Evolutionary conservation across 2,329 filamentous ascomycete species (phyloP), one percentile per base, ranked within the genome.

Genomic region (Hypoxylon sp.): DNA sequence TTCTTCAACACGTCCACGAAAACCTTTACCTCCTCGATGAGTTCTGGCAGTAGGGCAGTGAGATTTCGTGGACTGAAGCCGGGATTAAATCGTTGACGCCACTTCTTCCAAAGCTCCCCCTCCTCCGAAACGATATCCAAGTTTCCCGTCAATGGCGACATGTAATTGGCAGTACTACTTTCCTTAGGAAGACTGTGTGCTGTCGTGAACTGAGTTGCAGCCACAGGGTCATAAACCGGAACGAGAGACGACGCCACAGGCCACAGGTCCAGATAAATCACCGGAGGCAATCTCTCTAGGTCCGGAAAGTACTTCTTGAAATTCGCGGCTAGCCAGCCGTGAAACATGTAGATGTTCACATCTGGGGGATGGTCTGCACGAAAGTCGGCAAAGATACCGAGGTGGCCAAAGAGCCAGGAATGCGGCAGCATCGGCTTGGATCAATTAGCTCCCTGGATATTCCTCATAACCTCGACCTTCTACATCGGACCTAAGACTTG

Each of bases 21-120:
- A 2, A 69, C 67, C 6, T 65, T 62, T 0, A 69, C 66, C 32
- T 75, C 74, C 20, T 73, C 66, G 3, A 74, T 42, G 9, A 75
- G 63, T 8, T 70, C 70, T 1, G 71, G 69, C 2, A 73, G 60
- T 30, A 71, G 62, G 1, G 67, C 63, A 1, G 60, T 62, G 32
- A 74, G 48, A 35, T 71, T 74, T 38, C 70, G 64, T 13, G 64
- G 58, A 35, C 70, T 73, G 51, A 75, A 75, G 1, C 67, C 70
- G 1, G 69, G 71, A 16, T 65, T 74, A 20, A 74, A 67, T 13
- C 66, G 47, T 40, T 68, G 66, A 4, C 63, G 58, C 63, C 64
- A 67, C 1, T 42, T 63, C 48, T 67, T 67, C 64, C 70, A 73
- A 5, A 62, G 21, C 20, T 62, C 60, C 47, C 69, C 71, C 5